Base-by-base conservation (phyloP, 2,329 filamentous ascomycete species). In the Phialophora tarda region DNA sequence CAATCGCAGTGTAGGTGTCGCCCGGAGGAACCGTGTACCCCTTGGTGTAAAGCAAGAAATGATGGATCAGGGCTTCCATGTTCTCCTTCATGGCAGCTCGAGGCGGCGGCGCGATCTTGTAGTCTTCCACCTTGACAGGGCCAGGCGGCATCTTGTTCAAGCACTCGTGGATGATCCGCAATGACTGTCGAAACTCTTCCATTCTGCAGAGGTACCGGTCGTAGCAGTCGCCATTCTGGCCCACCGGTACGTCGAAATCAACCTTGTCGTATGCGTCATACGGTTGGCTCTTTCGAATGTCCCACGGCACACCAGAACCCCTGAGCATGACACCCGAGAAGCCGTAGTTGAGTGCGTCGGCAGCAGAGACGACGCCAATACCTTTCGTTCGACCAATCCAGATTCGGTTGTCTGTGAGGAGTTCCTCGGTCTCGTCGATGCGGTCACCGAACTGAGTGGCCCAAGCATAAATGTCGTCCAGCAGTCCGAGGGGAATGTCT, bases 391-490 rank as follows among this genome's bases (percentile, higher is more conserved):
- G 88, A 75, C 93, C 90, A 75, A 96, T 93, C 96, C 96, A 99
- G 84, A 99, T 98, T 78, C 96, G 92, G 86, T 99, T 99, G 80
- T 99, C 95, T 50, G 95, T 99, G 74, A 99, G 86, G 83, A 99
- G 91, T 81, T 99, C 95, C 80, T 99, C 95, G 63, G 95, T 98
- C 81, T 99, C 95, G 78, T 99, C 95, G 75, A 99, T 95, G 74
- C 95, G 93, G 83, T 99, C 95, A 75, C 93, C 91, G 76, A 99
- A 99, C 80, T 99, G 95, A 65, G 95, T 99, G 17, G 95, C 95
- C 95, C 95, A 99, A 82, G 98, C 94, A 84, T 99, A 98, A 76
- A 99, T 99, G 78, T 99, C 95, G 78, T 99, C 96, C 59, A 99
- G 88, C 54, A 99, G 89, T 72, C 95, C 95, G 67, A 97, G 77